A percentile compares a stretch with the other conserved stretches of the same genome.
These are phyloP conservation scores for Pseudogymnoascus destructans DNA, from an alignment of 2,329 filamentous ascomycete species.

Conservation along the genomic window DNA sequence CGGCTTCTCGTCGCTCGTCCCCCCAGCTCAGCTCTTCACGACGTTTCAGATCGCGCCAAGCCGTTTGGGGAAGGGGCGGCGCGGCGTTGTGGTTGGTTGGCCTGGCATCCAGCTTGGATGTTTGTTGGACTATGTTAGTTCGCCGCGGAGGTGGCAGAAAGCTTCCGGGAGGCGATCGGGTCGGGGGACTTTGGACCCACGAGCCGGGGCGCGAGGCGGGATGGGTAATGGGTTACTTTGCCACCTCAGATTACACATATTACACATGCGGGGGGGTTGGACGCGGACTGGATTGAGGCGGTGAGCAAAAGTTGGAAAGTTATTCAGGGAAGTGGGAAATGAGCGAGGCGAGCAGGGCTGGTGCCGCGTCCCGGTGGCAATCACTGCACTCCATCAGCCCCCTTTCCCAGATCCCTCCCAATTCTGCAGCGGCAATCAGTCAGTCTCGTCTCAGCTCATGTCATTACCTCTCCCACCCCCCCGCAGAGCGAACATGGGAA, in stretches of 20 bases:
- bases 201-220: slow-evolving; percentile 6
- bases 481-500: neutral
- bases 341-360: slow-evolving; percentile 2
- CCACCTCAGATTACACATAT: too few species aligned
- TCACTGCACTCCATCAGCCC: neutral
- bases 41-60: slow-evolving; percentile 3
- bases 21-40: neutral
- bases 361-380: slow-evolving; percentile 1
- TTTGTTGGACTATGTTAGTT: neutral
- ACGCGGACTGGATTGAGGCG: slow-evolving; percentile 2
- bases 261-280: neutral
- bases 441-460: neutral
- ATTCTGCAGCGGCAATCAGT: neutral
- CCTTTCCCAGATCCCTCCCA: neutral
- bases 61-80: slow-evolving; percentile 1
- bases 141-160: neutral
- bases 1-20: neutral
- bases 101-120: neutral
- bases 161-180: slow-evolving; percentile 1
- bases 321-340: neutral
- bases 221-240: slow-evolving; percentile 5
- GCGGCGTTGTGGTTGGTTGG: neutral
- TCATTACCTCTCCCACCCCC: neutral
- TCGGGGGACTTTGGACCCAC: slow-evolving; percentile 2
- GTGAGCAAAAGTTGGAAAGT: neutral